These are phyloP conservation scores for Hymenotorrendiella dingleyae DNA, from an alignment of 2,329 filamentous ascomycete genomes.

Conservation along the genomic window DNA sequence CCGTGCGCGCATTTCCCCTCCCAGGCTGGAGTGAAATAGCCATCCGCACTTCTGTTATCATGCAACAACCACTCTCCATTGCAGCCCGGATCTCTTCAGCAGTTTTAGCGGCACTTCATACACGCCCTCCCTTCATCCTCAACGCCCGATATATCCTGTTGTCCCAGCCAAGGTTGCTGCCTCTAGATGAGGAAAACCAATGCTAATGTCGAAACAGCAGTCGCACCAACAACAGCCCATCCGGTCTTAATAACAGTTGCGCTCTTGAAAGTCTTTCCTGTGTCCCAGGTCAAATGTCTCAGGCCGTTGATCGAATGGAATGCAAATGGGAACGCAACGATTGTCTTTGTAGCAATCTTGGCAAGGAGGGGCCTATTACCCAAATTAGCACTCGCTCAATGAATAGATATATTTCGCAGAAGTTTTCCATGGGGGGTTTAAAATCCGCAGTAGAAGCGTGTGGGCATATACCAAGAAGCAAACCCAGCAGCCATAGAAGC, in stretches of 20 bases:
- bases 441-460: neutral
- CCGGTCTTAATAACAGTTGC: slow-evolving; percentile 58
- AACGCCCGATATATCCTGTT: neutral
- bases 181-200: slow-evolving; percentile 19
- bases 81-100: no score
- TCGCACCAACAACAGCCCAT: slow-evolving; percentile 56
- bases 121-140: neutral
- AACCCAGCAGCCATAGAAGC: slow-evolving; percentile 59
- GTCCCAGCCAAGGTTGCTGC: neutral
- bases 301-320: slow-evolving; percentile 66
- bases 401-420: neutral
- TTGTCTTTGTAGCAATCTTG: slow-evolving; percentile 54
- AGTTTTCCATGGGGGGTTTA: neutral
- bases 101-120: no score
- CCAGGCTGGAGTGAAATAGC: no score
- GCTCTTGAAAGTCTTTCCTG: slow-evolving; percentile 56
- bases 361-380: slow-evolving; percentile 41
- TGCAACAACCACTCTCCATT: no score
- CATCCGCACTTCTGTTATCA: no score
- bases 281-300: slow-evolving; percentile 67
- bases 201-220: slow-evolving; percentile 38
- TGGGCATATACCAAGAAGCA: slow-evolving; percentile 39
- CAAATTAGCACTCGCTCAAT: neutral
- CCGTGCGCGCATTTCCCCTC: no score
- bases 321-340: slow-evolving; percentile 58